Evolutionary conservation across 163 green algal species (phyloP).

Genomic region (Dunaliella salina): DNA sequence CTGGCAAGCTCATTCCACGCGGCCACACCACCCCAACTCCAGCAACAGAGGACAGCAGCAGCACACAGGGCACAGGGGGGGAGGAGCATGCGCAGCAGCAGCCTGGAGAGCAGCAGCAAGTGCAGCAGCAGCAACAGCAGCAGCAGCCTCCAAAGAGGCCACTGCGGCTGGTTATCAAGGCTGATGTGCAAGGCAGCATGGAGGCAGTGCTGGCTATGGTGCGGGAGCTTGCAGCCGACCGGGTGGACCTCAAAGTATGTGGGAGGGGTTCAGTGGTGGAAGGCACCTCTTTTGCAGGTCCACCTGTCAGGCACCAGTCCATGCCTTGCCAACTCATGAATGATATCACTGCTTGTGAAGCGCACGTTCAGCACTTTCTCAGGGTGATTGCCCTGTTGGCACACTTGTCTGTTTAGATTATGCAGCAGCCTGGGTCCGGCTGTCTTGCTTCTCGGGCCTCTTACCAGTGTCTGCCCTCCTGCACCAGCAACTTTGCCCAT

Average conservation of each 20-base stretch:
- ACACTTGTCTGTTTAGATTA: too few species aligned
- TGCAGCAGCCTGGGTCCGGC: too few species aligned
- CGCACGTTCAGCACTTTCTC: too few species aligned
- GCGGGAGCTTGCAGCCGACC: conserved; percentile 27
- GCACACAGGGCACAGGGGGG: neutral
- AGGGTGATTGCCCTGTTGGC: too few species aligned
- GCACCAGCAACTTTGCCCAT: too few species aligned
- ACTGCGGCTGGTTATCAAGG: conserved; percentile 71
- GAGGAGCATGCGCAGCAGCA: neutral
- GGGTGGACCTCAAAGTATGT: neutral
- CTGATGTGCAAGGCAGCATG: conserved; percentile 75
- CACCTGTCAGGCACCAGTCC: too few species aligned
- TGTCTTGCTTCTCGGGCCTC: too few species aligned
- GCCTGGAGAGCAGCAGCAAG: neutral
- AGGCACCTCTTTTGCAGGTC: too few species aligned
- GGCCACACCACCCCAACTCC: neutral
- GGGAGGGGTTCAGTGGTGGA: neutral
- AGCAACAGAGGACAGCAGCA: neutral
- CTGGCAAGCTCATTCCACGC: neutral
- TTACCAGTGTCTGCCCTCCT: too few species aligned
- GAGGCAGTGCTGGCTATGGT: conserved; percentile 73
- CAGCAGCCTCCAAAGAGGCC: conserved; percentile 7
- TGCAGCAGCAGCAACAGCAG: neutral
- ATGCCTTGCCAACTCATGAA: too few species aligned
- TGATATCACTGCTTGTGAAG: too few species aligned